Percentiles rank a stretch among this genome's conserved stretches.
phyloP scores from a whole-genome alignment of 768 basidiomycete species.

The Favolaschia claudopus region DNA sequence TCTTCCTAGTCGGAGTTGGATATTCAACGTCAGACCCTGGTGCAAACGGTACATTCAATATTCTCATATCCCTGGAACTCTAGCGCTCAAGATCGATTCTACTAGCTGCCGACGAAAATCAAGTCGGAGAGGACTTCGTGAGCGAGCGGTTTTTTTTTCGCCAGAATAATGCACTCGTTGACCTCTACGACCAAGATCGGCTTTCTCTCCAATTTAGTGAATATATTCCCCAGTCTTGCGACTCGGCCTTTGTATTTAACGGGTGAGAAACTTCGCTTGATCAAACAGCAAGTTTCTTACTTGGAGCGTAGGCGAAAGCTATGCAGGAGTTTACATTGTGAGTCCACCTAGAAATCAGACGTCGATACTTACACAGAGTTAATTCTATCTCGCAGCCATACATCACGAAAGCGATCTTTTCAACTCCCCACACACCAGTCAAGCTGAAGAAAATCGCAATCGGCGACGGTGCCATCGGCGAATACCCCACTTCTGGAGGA shows the following conservation, averaged over 20 bases:
- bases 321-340: slow-evolving; percentile 45
- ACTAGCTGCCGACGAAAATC: slow-evolving; percentile 49
- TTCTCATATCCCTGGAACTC: too few relatives aligned
- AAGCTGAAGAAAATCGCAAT: too few relatives aligned
- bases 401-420: neutral
- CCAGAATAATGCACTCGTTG: slow-evolving; percentile 36
- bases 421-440: too few relatives aligned
- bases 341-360: too few relatives aligned
- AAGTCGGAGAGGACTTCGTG: slow-evolving; percentile 30
- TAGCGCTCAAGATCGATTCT: too few relatives aligned
- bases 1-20: slow-evolving; percentile 47
- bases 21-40: slow-evolving; percentile 11
- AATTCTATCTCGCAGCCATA: neutral
- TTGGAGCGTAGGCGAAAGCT: too few relatives aligned
- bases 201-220: slow-evolving; percentile 53
- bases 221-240: slow-evolving; percentile 21
- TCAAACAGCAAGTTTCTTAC: too few relatives aligned
- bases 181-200: slow-evolving; percentile 56
- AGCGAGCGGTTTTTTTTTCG: slow-evolving; percentile 54
- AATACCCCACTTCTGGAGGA: slow-evolving; percentile 8
- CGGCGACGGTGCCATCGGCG: too few relatives aligned
- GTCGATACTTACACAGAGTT: too few relatives aligned
- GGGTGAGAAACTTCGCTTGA: too few relatives aligned
- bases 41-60: too few relatives aligned
- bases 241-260: slow-evolving; percentile 7